A percentile compares a stretch with the other conserved stretches of the same genome.
phyloP scores from a whole-genome alignment of 2,329 filamentous ascomycete genomes.

The Mycocentrospora acerina region DNA sequence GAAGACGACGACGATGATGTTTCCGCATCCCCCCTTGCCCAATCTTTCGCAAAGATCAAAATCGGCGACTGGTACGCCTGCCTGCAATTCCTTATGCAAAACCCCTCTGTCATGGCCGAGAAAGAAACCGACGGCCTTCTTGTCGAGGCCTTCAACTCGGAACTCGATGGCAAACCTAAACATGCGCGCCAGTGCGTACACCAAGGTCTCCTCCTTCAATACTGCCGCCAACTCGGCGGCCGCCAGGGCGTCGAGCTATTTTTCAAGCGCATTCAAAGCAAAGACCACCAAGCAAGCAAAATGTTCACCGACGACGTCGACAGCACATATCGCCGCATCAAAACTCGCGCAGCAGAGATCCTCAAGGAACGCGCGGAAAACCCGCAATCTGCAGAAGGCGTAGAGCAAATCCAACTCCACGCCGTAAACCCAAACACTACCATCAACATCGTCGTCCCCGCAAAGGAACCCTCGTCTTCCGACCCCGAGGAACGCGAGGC shows the following conservation, averaged over 20 bases:
- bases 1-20: constrained; percentile 67
- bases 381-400: constrained; percentile 60
- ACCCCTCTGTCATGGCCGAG: constrained; percentile 79
- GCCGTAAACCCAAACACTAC: constrained; percentile 90
- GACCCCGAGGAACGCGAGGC: constrained; percentile 59
- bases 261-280: constrained; percentile 92
- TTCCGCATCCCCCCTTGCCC: constrained; percentile 75
- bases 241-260: constrained; percentile 86
- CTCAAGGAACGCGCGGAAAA: constrained; percentile 56
- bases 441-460: constrained; percentile 84
- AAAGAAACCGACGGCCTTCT: constrained; percentile 88
- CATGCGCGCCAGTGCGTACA: constrained; percentile 85
- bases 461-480: constrained; percentile 48
- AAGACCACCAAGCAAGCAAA: constrained; percentile 84
- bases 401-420: constrained; percentile 97
- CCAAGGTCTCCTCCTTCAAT: constrained; percentile 88
- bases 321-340: constrained; percentile 81
- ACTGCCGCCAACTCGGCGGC: constrained; percentile 88
- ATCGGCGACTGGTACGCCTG: constrained; percentile 71
- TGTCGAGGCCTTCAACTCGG: constrained; percentile 86
- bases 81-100: constrained; percentile 73
- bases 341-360: constrained; percentile 73
- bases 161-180: constrained; percentile 74
- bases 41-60: constrained; percentile 78
- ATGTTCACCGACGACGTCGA: constrained; percentile 93